Evolutionary conservation across 371 early-diverging fungal genomes (phyloP).

Genomic region (Mortierella sp.): DNA sequence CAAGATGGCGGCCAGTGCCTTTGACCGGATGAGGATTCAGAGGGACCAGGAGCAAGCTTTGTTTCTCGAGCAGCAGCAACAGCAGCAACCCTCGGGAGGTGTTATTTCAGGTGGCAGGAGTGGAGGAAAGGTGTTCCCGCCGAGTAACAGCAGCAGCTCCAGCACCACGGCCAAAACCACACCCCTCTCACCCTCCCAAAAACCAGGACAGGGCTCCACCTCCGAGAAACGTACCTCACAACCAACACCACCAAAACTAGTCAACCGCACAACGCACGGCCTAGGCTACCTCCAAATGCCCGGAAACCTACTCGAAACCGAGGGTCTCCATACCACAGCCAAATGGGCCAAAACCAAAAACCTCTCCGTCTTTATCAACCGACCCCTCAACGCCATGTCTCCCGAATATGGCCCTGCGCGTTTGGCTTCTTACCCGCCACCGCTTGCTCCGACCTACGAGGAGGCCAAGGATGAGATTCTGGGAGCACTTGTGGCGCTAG

Average conservation of each 20-base stretch:
- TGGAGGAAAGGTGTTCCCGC: background rate
- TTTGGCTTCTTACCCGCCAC: constrained; percentile 52
- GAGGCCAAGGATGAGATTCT: constrained; percentile 15
- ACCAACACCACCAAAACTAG: constrained; percentile 12
- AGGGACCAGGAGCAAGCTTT: constrained; percentile 14
- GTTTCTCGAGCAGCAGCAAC: constrained; percentile 9
- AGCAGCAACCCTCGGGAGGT: background rate
- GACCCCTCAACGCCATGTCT: constrained; percentile 57
- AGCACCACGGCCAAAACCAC: background rate
- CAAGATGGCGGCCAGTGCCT: constrained; percentile 49
- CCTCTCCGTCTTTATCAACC: constrained; percentile 52
- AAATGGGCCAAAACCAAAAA: constrained; percentile 58
- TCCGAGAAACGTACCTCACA: background rate
- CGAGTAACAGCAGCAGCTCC: background rate
- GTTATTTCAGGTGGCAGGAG: background rate
- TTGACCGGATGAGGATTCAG: constrained; percentile 27
- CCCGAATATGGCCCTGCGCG: constrained; percentile 36
- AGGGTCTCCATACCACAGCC: constrained; percentile 48
- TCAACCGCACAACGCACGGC: constrained; percentile 35
- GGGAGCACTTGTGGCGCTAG: background rate
- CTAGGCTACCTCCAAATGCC: constrained; percentile 54
- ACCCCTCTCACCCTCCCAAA: background rate
- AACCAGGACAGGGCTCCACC: background rate
- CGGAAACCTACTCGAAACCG: constrained; percentile 53
- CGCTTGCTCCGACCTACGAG: constrained; percentile 27